These are phyloP conservation scores for Suillus fuscotomentosus DNA, from an alignment of 768 basidiomycete species.

Conservation along the genomic window DNA sequence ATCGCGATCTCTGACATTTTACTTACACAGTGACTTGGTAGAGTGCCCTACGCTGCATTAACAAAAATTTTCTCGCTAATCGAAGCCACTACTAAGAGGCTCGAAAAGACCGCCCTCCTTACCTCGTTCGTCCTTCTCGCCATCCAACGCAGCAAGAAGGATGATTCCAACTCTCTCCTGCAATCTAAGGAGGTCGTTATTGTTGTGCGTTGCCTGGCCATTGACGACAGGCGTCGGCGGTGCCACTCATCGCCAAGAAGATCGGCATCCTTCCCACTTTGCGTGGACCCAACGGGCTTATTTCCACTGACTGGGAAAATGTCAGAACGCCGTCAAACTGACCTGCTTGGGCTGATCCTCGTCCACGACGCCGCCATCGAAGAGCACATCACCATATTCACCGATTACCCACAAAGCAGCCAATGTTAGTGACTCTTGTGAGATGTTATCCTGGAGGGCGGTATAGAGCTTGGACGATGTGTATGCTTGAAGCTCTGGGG, in stretches of 20 bases:
- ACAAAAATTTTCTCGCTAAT: slow-evolving; percentile 87
- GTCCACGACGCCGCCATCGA: slow-evolving; percentile 82
- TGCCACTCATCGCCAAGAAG: too few relatives aligned
- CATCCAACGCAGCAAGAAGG: slow-evolving; percentile 78
- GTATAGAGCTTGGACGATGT: slow-evolving; percentile 89
- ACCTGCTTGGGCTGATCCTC: slow-evolving; percentile 74
- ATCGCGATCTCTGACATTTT: neutral
- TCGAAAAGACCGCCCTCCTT: slow-evolving; percentile 88
- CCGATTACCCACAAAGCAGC: slow-evolving; percentile 95
- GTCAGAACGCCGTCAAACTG: too few relatives aligned
- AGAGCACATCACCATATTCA: slow-evolving; percentile 88
- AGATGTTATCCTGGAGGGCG: slow-evolving; percentile 86
- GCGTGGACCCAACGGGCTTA: too few relatives aligned
- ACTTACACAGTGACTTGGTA: slow-evolving; percentile 27
- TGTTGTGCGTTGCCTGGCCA: too few relatives aligned
- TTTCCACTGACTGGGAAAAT: too few relatives aligned
- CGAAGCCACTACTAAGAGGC: slow-evolving; percentile 90
- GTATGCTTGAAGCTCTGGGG: slow-evolving; percentile 94
- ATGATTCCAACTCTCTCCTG: slow-evolving; percentile 72
- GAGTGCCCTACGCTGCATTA: slow-evolving; percentile 93
- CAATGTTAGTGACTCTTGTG: slow-evolving; percentile 93
- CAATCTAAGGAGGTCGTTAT: too few relatives aligned
- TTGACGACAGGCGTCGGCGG: too few relatives aligned
- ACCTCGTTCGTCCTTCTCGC: slow-evolving; percentile 89
- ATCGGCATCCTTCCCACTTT: too few relatives aligned